A percentile compares a stretch with the other conserved stretches of the same genome.
These are phyloP conservation scores for Reticulascus tulasneorum DNA, from an alignment of 2,329 filamentous ascomycete genomes.

Conservation along the genomic window DNA sequence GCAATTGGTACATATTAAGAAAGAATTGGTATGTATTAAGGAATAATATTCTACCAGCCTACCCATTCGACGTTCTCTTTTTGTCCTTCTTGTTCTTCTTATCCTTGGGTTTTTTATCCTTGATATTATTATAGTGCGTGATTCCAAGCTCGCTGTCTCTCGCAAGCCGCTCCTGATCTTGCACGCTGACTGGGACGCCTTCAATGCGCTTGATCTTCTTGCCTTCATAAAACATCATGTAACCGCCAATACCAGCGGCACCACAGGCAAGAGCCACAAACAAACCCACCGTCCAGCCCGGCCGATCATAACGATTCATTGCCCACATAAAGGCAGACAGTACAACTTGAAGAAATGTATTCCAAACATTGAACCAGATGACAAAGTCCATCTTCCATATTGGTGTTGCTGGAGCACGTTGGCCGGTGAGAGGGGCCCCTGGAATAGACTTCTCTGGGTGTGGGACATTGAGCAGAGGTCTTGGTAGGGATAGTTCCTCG, in stretches of 20 bases:
- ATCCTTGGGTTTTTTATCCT: constrained; percentile 45
- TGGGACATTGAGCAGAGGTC: constrained; percentile 49
- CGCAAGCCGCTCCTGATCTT: constrained; percentile 47
- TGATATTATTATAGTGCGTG: constrained; percentile 55
- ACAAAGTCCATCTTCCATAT: constrained; percentile 77
- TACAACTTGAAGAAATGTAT: constrained; percentile 72
- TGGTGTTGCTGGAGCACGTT: constrained; percentile 62
- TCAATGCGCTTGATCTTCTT: constrained; percentile 69
- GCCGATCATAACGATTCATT: constrained; percentile 67
- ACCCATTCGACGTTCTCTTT: too few species aligned
- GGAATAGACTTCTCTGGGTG: constrained; percentile 61
- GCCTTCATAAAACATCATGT: constrained; percentile 68
- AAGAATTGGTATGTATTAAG: too few species aligned
- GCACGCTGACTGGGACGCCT: constrained; percentile 60
- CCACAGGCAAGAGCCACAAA: constrained; percentile 73
- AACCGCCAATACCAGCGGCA: constrained; percentile 63
- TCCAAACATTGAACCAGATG: constrained; percentile 73
- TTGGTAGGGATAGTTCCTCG: constrained; percentile 30
- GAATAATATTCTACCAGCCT: too few species aligned
- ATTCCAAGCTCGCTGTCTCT: constrained; percentile 52
- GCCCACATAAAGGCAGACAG: constrained; percentile 83
- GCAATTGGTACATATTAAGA: too few species aligned
- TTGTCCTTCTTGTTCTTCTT: constrained; percentile 31
- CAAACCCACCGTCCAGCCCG: constrained; percentile 73
- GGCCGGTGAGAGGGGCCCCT: constrained; percentile 65